Percentiles rank a stretch among this genome's conserved stretches.
phyloP scores from a whole-genome alignment of 768 basidiomycete genomes.

The Tulasnella sp. region DNA sequence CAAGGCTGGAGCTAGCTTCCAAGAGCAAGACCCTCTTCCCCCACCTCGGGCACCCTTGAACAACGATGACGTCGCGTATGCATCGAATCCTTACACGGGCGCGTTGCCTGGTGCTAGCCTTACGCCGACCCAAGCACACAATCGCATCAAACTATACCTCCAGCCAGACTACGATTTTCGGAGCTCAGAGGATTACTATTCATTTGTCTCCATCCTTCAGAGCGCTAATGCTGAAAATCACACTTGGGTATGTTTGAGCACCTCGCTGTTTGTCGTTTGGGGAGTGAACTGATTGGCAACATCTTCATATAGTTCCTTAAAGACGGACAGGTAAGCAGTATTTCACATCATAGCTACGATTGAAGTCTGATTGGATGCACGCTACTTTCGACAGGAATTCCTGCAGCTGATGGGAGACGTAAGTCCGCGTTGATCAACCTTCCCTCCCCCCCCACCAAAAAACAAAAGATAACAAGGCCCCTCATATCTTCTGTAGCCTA shows the following conservation, averaged over 20 bases:
- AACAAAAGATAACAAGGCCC: background rate
- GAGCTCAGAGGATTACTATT: background rate
- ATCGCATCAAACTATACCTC: background rate
- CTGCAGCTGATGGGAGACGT: constrained; percentile 11
- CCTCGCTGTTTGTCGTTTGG: background rate
- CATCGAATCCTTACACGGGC: background rate
- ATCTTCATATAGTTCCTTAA: background rate
- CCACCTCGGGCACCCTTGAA: background rate
- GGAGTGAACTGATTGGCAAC: background rate
- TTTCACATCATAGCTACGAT: background rate
- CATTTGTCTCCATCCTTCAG: background rate
- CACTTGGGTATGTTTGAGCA: background rate
- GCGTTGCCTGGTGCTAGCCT: background rate
- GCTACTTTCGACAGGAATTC: background rate
- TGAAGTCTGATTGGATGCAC: background rate
- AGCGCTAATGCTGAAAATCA: constrained; percentile 17
- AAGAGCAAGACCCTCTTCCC: background rate
- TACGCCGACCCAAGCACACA: constrained; percentile 20
- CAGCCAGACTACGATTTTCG: constrained; percentile 16
- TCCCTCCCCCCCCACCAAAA: background rate
- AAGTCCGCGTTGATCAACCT: background rate
- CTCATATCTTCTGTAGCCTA: background rate
- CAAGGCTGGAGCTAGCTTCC: background rate
- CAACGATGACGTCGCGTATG: background rate
- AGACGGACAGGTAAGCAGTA: background rate